Percentiles rank a stretch among this genome's conserved stretches.
Evolutionary conservation across 306 rosid species (phyloP).

Genomic region (Prosopis cineraria): DNA sequence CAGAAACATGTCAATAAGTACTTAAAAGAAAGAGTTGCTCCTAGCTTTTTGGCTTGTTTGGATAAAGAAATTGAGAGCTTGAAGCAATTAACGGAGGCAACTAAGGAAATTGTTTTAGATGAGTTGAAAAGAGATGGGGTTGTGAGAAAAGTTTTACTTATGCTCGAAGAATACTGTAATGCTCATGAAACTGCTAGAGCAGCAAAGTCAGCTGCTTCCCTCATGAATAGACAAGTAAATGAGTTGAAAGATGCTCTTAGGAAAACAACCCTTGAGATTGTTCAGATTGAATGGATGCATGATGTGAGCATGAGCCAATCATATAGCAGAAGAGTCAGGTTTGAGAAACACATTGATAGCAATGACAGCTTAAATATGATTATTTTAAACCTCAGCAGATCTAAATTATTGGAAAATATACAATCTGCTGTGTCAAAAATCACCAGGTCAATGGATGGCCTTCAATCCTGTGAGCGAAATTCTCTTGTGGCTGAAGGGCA

Average conservation of each 20-base stretch:
- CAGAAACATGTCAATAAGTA: conserved; percentile 68
- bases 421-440: conserved; percentile 81
- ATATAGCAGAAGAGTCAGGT: conserved; percentile 57
- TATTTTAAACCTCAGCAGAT: conserved; percentile 66
- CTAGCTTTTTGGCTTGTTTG: conserved; percentile 68
- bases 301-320: conserved; percentile 66
- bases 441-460: conserved; percentile 69
- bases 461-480: conserved; percentile 77
- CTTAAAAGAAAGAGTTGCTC: conserved; percentile 75
- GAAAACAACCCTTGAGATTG: conserved; percentile 79
- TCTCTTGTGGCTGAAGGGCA: conserved; percentile 87
- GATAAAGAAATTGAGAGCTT: conserved; percentile 73
- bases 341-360: conserved; percentile 65
- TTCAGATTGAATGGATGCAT: conserved; percentile 93
- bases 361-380: conserved; percentile 68
- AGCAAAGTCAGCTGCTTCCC: conserved; percentile 79
- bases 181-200: conserved; percentile 96
- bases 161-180: conserved; percentile 91
- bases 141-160: conserved; percentile 59
- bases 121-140: conserved; percentile 64
- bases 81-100: conserved; percentile 65
- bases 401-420: conserved; percentile 73
- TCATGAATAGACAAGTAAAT: conserved; percentile 70
- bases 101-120: conserved; percentile 54
- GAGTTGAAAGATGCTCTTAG: conserved; percentile 80